Base-by-base conservation (phyloP, 2,329 filamentous ascomycete genomes). In the Fusarium euwallaceae region DNA sequence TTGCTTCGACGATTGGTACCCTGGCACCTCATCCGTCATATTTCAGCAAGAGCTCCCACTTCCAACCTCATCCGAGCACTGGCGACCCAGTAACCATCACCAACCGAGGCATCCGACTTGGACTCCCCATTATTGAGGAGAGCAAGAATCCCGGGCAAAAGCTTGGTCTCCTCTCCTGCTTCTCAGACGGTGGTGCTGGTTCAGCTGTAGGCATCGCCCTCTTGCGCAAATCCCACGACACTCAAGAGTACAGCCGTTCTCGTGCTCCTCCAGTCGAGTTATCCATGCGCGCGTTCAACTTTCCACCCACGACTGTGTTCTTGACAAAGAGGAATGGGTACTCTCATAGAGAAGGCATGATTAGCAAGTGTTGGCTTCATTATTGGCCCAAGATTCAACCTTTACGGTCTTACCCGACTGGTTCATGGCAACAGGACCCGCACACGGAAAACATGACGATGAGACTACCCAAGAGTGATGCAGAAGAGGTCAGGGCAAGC, bases 21-120 rank as follows among this genome's bases (percentile, higher is more conserved):
- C 43, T 73, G 22, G 72, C 74, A 3, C 53, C 72, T 4, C 64
- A 74, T 34, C 72, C 74, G 1, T 63, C 55, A 1, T 69, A 69
- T 29, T 76, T 76, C 53, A 70, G 59, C 45, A 56, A 60, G 12
- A 61, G 62, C 45, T 27, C 43, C 0, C 24, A 39, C 9, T 53
- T 74, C 6, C 51, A 67, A 36, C 43, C 63, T 4, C 62, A 69
- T 20, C 71, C 72, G 2, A 74, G 66, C 17, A 8, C 56, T 1
- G 69, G 71, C 6, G 66, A 69, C 2, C 64, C 68, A 6, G 51
- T 72, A 4, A 43, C 39, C 32, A 67, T 75, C 17, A 72, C 74
- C 41, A 76, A 74, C 64, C 72, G 58, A 41, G 74, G 75, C 9
- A 70, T 76, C 6, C 67, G 70, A 16, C 55, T 74, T 8, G 64